Base-by-base conservation (phyloP, 1,284 basidiomycete genomes). In the Heterobasidion parviporum region DNA sequence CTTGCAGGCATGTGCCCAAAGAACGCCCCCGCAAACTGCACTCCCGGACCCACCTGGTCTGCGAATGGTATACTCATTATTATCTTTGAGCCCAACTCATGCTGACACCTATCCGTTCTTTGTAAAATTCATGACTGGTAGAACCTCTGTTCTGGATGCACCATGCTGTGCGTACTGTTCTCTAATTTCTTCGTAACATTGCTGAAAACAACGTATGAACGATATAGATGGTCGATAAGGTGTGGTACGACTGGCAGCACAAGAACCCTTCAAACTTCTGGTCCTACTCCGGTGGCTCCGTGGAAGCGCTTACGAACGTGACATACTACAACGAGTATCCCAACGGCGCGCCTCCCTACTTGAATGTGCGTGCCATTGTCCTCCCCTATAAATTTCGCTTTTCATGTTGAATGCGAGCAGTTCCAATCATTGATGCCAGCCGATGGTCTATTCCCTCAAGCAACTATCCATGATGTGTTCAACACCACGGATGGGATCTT, bases 191-290 rank as follows among this genome's bases (percentile, higher is more conserved):
- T 32, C 18, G 9, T 16, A 16, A 58, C 34, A 2, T 6, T 2
- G 33, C 46, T 52, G 18, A 18, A 18, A 18, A 18, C 18, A 18
- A 18, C 18, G 18, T 44, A 33, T 38, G 36, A 26, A 2, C 20
- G 4, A 35, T 12, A 35, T 44, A 72, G 72, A 74, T 73, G 71
- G 63, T 74, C 14, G 72, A 73, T 59, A 71, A 70, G 57, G 56
- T 73, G 8, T 74, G 72, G 72, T 68, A 58, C 41, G 68, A 73
- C 54, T 74, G 72, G 73, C 73, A 74, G 59, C 59, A 63, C 56
- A 59, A 56, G n/a, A 48, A 68, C 56, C 44, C 61, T 0, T 51
- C 47, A 8, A 71, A 70, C 62, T 62, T 60, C 53, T 63, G 62
- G 59, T 64, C 63, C 26, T 71, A 64, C 57, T 58, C 61, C 32